These are phyloP conservation scores for Chloris gayana DNA, from an alignment of 176 grass and related monocot genomes.

Conservation along the genomic window DNA sequence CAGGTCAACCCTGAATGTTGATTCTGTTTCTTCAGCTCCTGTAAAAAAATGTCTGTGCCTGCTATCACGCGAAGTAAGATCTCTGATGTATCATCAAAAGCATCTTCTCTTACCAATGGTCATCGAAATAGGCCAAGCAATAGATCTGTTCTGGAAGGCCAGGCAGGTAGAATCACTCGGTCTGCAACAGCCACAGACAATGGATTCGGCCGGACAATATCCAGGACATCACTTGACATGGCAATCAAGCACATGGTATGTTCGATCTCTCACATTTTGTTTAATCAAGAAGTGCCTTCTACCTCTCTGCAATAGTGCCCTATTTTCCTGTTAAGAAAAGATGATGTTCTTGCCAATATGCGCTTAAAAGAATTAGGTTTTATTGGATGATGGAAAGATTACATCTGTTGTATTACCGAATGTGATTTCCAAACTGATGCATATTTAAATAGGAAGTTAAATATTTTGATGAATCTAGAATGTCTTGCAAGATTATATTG, in stretches of 20 bases:
- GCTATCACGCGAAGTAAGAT: constrained; percentile 76
- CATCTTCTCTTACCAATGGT: constrained; percentile 56
- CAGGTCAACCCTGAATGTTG: constrained; percentile 51
- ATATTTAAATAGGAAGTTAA: background rate
- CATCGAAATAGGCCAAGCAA: constrained; percentile 47
- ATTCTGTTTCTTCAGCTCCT: constrained; percentile 51
- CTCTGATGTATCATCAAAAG: constrained; percentile 64
- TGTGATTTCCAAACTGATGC: constrained; percentile 2
- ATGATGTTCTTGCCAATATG: background rate
- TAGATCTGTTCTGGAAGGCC: constrained; percentile 51
- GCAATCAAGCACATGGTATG: constrained; percentile 98
- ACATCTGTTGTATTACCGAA: background rate
- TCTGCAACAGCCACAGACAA: constrained; percentile 55
- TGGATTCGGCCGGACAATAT: constrained; percentile 95
- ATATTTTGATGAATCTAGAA: constrained; percentile 2
- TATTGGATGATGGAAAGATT: background rate
- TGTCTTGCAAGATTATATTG: constrained; percentile 9
- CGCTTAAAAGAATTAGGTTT: background rate
- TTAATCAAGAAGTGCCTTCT: constrained; percentile 5
- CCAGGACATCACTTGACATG: constrained; percentile 97
- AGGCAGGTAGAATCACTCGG: constrained; percentile 36
- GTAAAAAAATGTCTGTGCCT: constrained; percentile 69
- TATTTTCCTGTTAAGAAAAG: background rate
- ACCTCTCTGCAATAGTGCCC: background rate
- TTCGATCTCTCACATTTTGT: constrained; percentile 30